Evolutionary conservation across 2,329 filamentous ascomycete species (phyloP).

Genomic region (Stagonosporopsis tanaceti): DNA sequence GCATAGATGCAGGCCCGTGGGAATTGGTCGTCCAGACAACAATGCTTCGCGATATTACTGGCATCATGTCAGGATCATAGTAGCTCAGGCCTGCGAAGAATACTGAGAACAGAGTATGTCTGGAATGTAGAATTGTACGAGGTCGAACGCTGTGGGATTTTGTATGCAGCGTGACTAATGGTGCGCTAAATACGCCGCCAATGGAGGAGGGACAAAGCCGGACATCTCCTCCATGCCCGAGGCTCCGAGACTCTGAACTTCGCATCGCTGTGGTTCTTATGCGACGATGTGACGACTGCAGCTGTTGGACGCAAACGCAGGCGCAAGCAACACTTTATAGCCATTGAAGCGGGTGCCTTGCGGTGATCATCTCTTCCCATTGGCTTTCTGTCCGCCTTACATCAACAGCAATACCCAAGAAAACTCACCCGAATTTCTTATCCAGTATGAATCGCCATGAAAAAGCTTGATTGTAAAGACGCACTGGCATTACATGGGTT

Average conservation of each 20-base stretch:
- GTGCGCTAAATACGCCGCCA: not conserved
- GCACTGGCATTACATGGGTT: not conserved
- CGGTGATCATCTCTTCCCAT: not conserved
- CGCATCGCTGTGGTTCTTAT: not conserved
- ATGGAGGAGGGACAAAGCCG: not conserved
- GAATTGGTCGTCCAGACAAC: not conserved
- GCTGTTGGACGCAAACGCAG: not conserved
- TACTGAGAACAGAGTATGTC: not conserved
- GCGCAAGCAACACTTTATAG: not conserved
- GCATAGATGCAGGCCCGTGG: not conserved
- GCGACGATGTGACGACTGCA: not conserved
- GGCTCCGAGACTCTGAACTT: not conserved
- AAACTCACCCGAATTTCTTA: not conserved
- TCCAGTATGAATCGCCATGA: not conserved
- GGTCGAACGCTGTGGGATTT: not conserved
- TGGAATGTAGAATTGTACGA: not conserved
- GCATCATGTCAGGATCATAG: not conserved
- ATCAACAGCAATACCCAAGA: not conserved
- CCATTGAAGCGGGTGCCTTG: not conserved
- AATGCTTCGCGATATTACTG: not conserved
- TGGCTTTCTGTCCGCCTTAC: not conserved
- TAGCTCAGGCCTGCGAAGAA: not conserved
- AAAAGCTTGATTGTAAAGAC: not conserved
- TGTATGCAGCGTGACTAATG: not conserved
- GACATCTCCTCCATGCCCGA: not conserved